Percentiles rank a stretch among this genome's conserved stretches.
Evolutionary conservation across 495 filamentous ascomycete species (phyloP).

Genomic region (Cairneyella variabilis): DNA sequence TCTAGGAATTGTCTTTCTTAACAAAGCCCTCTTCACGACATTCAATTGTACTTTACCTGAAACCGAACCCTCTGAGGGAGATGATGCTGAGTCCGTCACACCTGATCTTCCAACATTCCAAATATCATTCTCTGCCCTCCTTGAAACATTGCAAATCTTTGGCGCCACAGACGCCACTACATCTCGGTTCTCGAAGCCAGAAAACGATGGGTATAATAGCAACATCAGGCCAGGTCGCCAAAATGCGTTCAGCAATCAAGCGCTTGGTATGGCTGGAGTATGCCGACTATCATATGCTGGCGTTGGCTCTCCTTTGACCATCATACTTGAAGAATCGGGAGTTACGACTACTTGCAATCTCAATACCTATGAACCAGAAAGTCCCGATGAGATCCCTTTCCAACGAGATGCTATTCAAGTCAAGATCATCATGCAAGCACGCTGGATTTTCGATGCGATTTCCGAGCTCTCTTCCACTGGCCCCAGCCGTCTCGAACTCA

Average conservation of each 20-base stretch:
- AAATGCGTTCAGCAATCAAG: slow-evolving; percentile 71
- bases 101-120: slow-evolving; percentile 58
- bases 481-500: slow-evolving; percentile 48
- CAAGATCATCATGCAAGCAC: slow-evolving; percentile 91
- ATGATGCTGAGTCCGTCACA: slow-evolving; percentile 30
- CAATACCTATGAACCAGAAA: slow-evolving; percentile 77
- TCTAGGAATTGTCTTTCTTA: slow-evolving; percentile 73
- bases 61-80: slow-evolving; percentile 31
- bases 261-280: slow-evolving; percentile 72
- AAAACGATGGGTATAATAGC: slow-evolving; percentile 46
- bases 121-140: slow-evolving; percentile 78
- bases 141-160: slow-evolving; percentile 95
- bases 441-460: slow-evolving; percentile 80
- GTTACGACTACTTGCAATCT: slow-evolving; percentile 89
- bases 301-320: slow-evolving; percentile 69
- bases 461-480: slow-evolving; percentile 72
- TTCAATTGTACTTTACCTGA: slow-evolving; percentile 57
- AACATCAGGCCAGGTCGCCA: slow-evolving; percentile 48
- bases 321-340: slow-evolving; percentile 78
- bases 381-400: slow-evolving; percentile 72
- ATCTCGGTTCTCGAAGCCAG: slow-evolving; percentile 47
- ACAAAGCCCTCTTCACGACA: slow-evolving; percentile 79
- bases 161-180: slow-evolving; percentile 63
- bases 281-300: slow-evolving; percentile 75
- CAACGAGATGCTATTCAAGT: slow-evolving; percentile 72